Conservation (phyloP, 78 protist species). For the Protostelium mycophagum region DNA sequence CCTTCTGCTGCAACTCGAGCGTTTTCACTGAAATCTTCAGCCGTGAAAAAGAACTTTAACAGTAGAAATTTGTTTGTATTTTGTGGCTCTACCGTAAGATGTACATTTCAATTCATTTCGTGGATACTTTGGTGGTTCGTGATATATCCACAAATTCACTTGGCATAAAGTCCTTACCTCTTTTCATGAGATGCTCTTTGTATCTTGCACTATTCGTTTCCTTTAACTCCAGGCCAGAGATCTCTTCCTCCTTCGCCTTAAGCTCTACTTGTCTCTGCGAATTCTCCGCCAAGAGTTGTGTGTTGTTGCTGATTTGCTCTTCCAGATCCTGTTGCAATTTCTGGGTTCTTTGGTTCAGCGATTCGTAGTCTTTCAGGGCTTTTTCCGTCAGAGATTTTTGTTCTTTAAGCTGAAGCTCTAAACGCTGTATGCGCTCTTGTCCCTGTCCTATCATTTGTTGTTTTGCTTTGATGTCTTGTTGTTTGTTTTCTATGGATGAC, state of each 20-base stretch:
- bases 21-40: slow-evolving; percentile 10
- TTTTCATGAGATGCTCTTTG: background rate
- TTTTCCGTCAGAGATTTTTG: background rate
- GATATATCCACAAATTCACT: no score
- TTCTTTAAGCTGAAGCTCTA: slow-evolving; percentile 12
- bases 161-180: background rate
- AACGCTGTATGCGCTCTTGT: background rate
- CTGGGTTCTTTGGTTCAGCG: slow-evolving; percentile 15
- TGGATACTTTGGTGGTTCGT: no score
- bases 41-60: no score
- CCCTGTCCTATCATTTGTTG: background rate
- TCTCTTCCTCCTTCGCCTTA: slow-evolving; percentile 37
- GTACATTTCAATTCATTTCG: no score
- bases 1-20: slow-evolving; percentile 33
- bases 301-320: slow-evolving; percentile 10
- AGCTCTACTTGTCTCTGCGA: slow-evolving; percentile 14
- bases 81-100: no score
- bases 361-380: slow-evolving; percentile 31
- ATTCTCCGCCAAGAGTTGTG: background rate
- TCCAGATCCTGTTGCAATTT: slow-evolving; percentile 45
- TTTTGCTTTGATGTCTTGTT: slow-evolving; percentile 14
- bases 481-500: slow-evolving; percentile 6
- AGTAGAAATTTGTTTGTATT: no score
- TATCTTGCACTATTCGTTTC: background rate
- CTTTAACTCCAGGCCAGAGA: slow-evolving; percentile 3